A percentile compares a stretch with the other conserved stretches of the same genome.
phyloP scores from a whole-genome alignment of 2,329 filamentous ascomycete species.

The Botryotinia globosa region DNA sequence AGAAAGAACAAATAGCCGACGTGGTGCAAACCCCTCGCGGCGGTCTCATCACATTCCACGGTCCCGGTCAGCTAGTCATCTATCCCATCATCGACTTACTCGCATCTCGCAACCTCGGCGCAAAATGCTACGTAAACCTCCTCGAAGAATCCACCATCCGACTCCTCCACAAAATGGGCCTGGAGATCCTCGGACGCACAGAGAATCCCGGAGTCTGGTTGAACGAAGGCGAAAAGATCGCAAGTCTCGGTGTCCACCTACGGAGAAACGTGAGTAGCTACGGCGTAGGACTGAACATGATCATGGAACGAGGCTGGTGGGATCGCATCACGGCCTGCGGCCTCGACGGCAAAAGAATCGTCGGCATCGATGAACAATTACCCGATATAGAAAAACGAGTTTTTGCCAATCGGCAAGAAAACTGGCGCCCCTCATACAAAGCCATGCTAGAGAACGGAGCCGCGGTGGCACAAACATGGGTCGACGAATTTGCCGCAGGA shows the following conservation, averaged over 20 bases:
- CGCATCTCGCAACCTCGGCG: neutral
- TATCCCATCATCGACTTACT: constrained; percentile 79
- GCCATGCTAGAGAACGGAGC: neutral
- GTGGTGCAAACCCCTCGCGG: constrained; percentile 58
- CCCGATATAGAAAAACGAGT: fast-evolving
- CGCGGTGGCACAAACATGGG: neutral
- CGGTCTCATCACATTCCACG: constrained; percentile 92
- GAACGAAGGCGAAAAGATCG: constrained; percentile 64
- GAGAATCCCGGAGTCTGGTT: constrained; percentile 53
- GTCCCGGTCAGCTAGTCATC: constrained; percentile 87
- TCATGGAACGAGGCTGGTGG: constrained; percentile 61
- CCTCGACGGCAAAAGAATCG: constrained; percentile 72
- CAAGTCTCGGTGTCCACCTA: constrained; percentile 88
- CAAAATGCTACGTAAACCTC: constrained; percentile 1
- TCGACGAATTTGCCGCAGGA: neutral
- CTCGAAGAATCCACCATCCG: constrained; percentile 6
- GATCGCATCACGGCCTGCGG: constrained; percentile 87
- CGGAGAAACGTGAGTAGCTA: constrained; percentile 78
- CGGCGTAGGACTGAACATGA: constrained; percentile 79
- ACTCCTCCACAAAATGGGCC: neutral
- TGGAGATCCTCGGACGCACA: constrained; percentile 40
- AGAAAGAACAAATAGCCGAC: constrained; percentile 21
- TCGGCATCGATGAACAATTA: constrained; percentile 54
- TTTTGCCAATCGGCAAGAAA: neutral
- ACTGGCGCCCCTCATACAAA: too few species aligned